Conservation (phyloP, 2,329 filamentous ascomycete genomes). For the Aspergillus bombycis region DNA sequence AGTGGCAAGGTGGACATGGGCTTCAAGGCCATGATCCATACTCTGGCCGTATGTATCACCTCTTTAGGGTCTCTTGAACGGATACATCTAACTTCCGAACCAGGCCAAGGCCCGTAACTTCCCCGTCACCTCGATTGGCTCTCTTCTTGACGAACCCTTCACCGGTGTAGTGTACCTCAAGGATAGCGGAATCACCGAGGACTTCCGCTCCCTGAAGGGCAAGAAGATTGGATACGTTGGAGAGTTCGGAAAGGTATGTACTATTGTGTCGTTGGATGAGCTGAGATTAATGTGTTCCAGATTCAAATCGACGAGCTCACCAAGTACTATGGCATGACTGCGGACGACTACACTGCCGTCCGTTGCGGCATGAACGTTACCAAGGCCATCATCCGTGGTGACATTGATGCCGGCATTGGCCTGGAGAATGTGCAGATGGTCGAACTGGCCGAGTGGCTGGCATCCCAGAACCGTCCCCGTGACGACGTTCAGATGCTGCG, state of each 20-base stretch:
- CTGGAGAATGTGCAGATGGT: slow-evolving; percentile 85
- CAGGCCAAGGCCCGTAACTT: slow-evolving; percentile 76
- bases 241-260: slow-evolving; percentile 69
- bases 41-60: slow-evolving; percentile 62
- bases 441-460: slow-evolving; percentile 76
- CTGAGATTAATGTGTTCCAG: slow-evolving; percentile 36
- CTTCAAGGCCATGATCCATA: slow-evolving; percentile 85
- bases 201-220: slow-evolving; percentile 74
- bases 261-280: neutral
- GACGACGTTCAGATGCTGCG: slow-evolving; percentile 77
- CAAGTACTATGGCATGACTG: slow-evolving; percentile 74
- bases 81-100: neutral
- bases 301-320: slow-evolving; percentile 83
- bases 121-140: slow-evolving; percentile 72
- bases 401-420: slow-evolving; percentile 75
- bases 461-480: slow-evolving; percentile 62
- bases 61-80: neutral
- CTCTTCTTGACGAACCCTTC: slow-evolving; percentile 77
- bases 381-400: slow-evolving; percentile 72
- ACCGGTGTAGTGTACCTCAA: slow-evolving; percentile 79
- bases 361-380: slow-evolving; percentile 82
- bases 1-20: slow-evolving; percentile 75
- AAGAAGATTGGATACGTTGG: slow-evolving; percentile 80
- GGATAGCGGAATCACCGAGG: slow-evolving; percentile 71
- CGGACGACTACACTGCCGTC: slow-evolving; percentile 73